These are phyloP conservation scores for Lipomyces sp. DNA, from an alignment of 805 yeast species.

Conservation along the genomic window DNA sequence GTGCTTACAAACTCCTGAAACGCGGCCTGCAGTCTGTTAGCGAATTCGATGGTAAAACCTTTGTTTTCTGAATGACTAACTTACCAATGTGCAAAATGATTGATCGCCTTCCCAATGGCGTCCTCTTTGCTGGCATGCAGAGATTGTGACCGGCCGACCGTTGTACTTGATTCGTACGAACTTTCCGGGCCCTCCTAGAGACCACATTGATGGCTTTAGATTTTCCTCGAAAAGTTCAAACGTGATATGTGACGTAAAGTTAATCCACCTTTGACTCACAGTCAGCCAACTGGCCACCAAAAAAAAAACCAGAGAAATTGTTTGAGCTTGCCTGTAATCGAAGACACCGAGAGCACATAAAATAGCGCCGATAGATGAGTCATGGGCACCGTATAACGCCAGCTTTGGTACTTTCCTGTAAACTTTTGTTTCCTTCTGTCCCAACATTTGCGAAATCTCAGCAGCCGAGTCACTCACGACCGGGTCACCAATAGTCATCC, in stretches of 20 bases:
- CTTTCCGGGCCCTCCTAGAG: neutral
- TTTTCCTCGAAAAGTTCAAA: conserved; percentile 32
- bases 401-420: conserved; percentile 19
- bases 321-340: conserved; percentile 17
- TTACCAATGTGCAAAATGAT: conserved; percentile 26
- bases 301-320: neutral
- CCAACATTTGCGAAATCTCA: conserved; percentile 22
- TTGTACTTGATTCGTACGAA: conserved; percentile 36
- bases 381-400: conserved; percentile 39
- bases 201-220: neutral
- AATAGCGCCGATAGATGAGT: conserved; percentile 36
- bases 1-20: conserved; percentile 11
- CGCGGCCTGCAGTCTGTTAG: conserved; percentile 6
- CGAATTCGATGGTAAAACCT: neutral
- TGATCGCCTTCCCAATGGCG: conserved; percentile 18
- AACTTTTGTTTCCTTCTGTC: neutral
- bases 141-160: conserved; percentile 32
- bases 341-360: conserved; percentile 35
- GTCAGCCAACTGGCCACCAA: neutral
- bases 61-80: neutral
- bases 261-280: conserved; percentile 22
- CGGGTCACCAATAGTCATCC: conserved; percentile 33
- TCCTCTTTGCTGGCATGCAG: conserved; percentile 27
- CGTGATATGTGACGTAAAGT: conserved; percentile 35
- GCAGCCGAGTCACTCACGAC: conserved; percentile 16